Conservation (phyloP, 2,329 filamentous ascomycete genomes). For the Acarospora socialis region DNA sequence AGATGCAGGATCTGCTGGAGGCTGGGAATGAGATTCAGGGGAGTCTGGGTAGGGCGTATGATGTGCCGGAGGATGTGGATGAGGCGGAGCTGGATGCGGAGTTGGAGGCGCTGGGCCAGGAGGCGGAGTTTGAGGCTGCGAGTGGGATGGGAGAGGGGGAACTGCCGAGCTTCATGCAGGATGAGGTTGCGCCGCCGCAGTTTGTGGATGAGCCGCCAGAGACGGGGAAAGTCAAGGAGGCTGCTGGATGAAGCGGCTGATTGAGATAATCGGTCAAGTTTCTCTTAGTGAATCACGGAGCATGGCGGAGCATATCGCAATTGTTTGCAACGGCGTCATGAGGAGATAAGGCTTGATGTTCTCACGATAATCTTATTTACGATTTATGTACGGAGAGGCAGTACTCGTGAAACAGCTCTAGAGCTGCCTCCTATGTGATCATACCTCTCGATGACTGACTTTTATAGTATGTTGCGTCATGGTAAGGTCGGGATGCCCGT, state of each 20-base stretch:
- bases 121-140: conserved; percentile 70
- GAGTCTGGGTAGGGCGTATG: conserved; percentile 77
- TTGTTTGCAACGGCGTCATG: background rate
- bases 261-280: conserved; percentile 5
- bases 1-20: conserved; percentile 97
- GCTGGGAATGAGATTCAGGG: conserved; percentile 98
- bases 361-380: no score
- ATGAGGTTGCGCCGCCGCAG: conserved; percentile 65
- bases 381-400: no score
- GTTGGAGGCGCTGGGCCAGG: conserved; percentile 82
- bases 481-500: no score
- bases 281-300: background rate
- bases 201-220: conserved; percentile 88
- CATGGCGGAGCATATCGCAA: conserved; percentile 1
- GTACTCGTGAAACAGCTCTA: background rate
- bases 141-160: conserved; percentile 42
- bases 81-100: conserved; percentile 94
- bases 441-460: no score
- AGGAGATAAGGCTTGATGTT: no score
- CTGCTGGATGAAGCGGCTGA: conserved; percentile 34
- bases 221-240: conserved; percentile 68
- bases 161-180: conserved; percentile 74
- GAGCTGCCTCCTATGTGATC: no score
- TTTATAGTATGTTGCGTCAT: no score
- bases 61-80: conserved; percentile 92